phyloP scores from a whole-genome alignment of 2,329 filamentous ascomycete species.

The Diplodia intermedia region DNA sequence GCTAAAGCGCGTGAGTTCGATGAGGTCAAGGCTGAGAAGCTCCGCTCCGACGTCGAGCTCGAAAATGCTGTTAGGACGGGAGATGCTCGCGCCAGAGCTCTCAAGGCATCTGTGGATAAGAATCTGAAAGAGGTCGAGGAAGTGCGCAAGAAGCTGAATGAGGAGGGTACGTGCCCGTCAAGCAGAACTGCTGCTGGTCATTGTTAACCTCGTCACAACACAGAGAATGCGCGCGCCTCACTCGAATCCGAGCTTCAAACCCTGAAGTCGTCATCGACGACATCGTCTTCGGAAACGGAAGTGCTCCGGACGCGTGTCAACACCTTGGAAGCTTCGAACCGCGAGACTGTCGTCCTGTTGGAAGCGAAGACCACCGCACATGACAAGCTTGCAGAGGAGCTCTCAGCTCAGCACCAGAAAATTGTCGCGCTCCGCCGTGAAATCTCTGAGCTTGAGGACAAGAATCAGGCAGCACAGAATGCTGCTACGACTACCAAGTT shows the following conservation, averaged over 20 bases:
- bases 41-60: slow-evolving; percentile 88
- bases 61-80: slow-evolving; percentile 86
- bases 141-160: slow-evolving; percentile 77
- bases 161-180: slow-evolving; percentile 69
- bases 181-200: not conserved
- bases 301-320: slow-evolving; percentile 81
- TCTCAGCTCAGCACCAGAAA: slow-evolving; percentile 88
- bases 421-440: slow-evolving; percentile 84
- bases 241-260: slow-evolving; percentile 83
- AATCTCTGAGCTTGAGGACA: slow-evolving; percentile 80
- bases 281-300: slow-evolving; percentile 75
- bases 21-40: slow-evolving; percentile 82
- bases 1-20: slow-evolving; percentile 84
- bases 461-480: slow-evolving; percentile 80
- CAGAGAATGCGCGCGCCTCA: slow-evolving; percentile 77
- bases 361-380: slow-evolving; percentile 89
- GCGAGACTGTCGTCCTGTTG: slow-evolving; percentile 85
- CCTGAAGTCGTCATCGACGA: slow-evolving; percentile 76
- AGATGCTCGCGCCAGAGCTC: slow-evolving; percentile 80
- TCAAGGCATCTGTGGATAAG: slow-evolving; percentile 83
- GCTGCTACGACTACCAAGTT: slow-evolving; percentile 83
- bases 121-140: slow-evolving; percentile 83
- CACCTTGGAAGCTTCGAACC: slow-evolving; percentile 88
- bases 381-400: slow-evolving; percentile 82
- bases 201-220: not conserved